Base-by-base conservation (phyloP, 2,329 filamentous ascomycete genomes). In the Colletotrichum melonis region DNA sequence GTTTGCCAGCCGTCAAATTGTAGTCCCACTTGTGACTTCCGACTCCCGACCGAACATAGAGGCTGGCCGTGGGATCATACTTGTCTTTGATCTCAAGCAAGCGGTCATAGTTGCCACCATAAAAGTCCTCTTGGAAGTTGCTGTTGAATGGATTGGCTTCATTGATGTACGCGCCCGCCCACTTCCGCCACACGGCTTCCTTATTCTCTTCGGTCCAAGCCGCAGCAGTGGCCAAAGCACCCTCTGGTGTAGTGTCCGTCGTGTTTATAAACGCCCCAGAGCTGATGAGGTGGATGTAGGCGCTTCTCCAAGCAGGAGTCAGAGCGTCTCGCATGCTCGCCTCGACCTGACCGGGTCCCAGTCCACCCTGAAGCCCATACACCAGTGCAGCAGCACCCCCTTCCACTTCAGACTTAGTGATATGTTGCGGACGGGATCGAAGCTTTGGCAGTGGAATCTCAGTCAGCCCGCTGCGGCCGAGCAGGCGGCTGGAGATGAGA, bases 121-220 rank as follows among this genome's bases (percentile, higher is more conserved):
- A 82, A 59, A 81, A 82, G 3, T 76, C 70, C 63, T 79, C 42
- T 5, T 69, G 75, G 56, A 79, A 81, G 42, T 80, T 75, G 11
- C 14, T 75, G 46, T 81, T 74, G 52, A 78, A 77, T 19, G 81
- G 82, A 72, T 83, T 82, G 1, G 81, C 83, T 76, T 87, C 84
- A 66, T 85, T 85, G 78, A 82, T 74, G 64, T 84, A 84, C 1
- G 76, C 62, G 16, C 75, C 73, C 1, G 73, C 73, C 56, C 72
- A 74, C 42, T 72, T 54, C 11, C 64, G 58, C 72, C 72, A 75
- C 19, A 74, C 46, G 1, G 42, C 16, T 54, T 75, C 72, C 56
- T 72, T 62, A 0, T 59, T 58, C 9, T 75, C 62, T 35, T 73
- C 57, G 4, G 38, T 57, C 67, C 67, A 72, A 4, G 57, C 67